These are phyloP conservation scores for Pterocarpus macrocarpus DNA, from an alignment of 306 rosid species.

Conservation along the genomic window DNA sequence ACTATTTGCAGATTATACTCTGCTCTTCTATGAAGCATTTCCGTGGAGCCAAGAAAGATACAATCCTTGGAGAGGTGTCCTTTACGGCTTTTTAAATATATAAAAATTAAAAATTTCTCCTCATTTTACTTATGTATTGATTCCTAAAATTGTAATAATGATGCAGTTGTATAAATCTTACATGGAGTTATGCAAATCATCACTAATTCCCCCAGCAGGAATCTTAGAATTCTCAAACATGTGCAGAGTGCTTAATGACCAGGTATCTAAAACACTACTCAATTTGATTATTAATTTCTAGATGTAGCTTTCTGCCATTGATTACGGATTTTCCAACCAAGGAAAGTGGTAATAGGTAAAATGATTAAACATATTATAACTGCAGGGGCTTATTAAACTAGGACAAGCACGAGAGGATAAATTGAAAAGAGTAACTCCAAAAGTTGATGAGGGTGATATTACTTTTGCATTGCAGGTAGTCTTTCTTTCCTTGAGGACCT, in stretches of 20 bases:
- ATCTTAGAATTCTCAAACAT: constrained; percentile 77
- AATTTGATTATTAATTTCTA: constrained; percentile 18
- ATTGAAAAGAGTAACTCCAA: constrained; percentile 70
- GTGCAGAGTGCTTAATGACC: constrained; percentile 86
- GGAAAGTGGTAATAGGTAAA: constrained; percentile 10
- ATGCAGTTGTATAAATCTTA: constrained; percentile 87
- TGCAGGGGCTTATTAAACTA: constrained; percentile 86
- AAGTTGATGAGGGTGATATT: constrained; percentile 78
- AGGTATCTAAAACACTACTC: constrained; percentile 57
- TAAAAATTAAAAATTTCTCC: neutral
- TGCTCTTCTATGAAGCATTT: constrained; percentile 84
- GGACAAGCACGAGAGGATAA: constrained; percentile 84
- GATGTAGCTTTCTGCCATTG: constrained; percentile 6
- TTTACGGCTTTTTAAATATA: constrained; percentile 20
- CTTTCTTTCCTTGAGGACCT: constrained; percentile 6
- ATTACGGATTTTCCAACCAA: neutral
- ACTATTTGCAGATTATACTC: constrained; percentile 68
- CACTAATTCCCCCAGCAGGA: constrained; percentile 74
- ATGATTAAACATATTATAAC: constrained; percentile 37
- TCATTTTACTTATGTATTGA: constrained; percentile 12
- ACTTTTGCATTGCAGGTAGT: constrained; percentile 82
- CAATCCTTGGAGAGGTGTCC: constrained; percentile 78
- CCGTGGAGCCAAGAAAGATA: constrained; percentile 79
- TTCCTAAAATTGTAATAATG: constrained; percentile 22
- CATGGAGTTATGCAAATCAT: constrained; percentile 68